Conservation (phyloP, 176 grass and related monocot species). For the Oropetium thomaeum region DNA sequence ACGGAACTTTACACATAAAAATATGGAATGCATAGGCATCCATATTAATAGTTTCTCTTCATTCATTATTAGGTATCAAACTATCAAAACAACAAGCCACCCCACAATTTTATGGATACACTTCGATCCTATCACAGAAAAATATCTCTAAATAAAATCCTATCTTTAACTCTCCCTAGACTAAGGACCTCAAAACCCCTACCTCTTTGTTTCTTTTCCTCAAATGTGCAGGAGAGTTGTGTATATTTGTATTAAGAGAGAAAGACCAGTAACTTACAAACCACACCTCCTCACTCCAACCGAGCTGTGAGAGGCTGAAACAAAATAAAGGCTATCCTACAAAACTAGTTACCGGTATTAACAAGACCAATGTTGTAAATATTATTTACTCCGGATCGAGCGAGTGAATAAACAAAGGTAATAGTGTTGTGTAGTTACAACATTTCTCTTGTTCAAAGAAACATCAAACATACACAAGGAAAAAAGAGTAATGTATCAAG, state of each 20-base stretch:
- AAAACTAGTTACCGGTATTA: no score
- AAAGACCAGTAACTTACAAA: no score
- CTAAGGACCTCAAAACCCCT: neutral
- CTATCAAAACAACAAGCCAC: neutral
- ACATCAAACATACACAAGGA: conserved; percentile 3
- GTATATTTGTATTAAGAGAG: no score
- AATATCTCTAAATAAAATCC: conserved; percentile 9
- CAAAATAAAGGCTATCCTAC: no score
- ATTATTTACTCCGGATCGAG: no score
- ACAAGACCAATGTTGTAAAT: no score
- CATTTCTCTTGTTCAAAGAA: neutral
- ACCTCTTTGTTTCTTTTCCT: neutral
- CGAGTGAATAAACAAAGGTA: neutral
- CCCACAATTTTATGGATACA: neutral
- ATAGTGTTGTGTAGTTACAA: neutral
- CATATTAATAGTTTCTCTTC: neutral
- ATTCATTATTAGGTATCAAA: neutral
- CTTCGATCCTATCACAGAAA: neutral
- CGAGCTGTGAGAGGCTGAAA: no score
- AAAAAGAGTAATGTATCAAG: neutral
- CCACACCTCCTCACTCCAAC: no score
- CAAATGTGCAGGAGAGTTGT: no score
- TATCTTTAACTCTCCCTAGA: neutral
- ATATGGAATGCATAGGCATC: neutral
- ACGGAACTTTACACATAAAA: neutral